A percentile compares a stretch with the other conserved stretches of the same genome.
phyloP scores from a whole-genome alignment of 441 rosid genomes.

The Eutrema salsugineum region DNA sequence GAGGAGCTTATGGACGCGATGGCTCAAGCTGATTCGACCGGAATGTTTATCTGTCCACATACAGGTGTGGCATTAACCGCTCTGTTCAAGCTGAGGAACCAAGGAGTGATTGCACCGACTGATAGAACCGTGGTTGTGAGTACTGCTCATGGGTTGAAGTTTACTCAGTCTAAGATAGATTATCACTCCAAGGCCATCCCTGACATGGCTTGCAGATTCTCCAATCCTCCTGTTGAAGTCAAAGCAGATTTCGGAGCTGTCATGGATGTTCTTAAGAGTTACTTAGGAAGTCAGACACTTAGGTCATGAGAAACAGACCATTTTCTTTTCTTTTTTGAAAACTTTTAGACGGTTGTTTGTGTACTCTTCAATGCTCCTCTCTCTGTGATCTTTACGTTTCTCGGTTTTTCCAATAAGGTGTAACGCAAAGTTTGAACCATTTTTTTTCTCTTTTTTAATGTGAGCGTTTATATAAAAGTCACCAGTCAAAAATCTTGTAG shows the following conservation, averaged over 20 bases:
- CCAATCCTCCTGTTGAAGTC: constrained; percentile 59
- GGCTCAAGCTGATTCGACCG: constrained; percentile 71
- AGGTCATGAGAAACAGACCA: constrained; percentile 29
- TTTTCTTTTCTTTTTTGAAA: background rate
- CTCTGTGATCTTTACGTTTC: constrained; percentile 18
- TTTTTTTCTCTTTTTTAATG: background rate
- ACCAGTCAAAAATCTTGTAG: constrained; percentile 1
- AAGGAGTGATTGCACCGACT: constrained; percentile 50
- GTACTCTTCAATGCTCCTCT: background rate
- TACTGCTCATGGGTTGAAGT: constrained; percentile 77
- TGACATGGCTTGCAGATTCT: constrained; percentile 58
- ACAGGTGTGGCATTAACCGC: constrained; percentile 77
- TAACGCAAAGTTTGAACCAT: constrained; percentile 7
- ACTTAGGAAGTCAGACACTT: constrained; percentile 37
- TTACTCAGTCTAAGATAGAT: constrained; percentile 61
- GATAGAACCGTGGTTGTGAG: constrained; percentile 68
- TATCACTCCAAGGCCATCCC: constrained; percentile 59
- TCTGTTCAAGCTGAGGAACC: constrained; percentile 51
- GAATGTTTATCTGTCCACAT: constrained; percentile 76
- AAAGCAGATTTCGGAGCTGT: constrained; percentile 66
- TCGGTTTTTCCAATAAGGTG: constrained; percentile 23
- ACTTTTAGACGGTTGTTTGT: constrained; percentile 11
- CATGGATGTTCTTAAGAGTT: constrained; percentile 59
- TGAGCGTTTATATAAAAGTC: background rate
- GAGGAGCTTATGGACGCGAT: constrained; percentile 74